Conservation (phyloP, 306 rosid genomes). For the Styphnolobium japonicum region DNA sequence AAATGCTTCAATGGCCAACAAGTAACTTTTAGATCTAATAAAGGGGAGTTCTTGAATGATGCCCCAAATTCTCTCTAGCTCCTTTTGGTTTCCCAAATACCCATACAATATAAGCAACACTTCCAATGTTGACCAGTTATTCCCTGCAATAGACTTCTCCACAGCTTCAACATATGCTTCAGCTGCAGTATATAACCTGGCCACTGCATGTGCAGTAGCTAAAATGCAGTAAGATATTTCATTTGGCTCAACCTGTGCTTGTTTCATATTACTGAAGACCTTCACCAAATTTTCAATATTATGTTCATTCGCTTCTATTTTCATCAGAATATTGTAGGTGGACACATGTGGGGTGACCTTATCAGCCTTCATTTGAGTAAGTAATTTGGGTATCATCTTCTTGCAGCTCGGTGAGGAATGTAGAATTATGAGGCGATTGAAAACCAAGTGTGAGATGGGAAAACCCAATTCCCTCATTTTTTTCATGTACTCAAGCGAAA, state of each 20-base stretch:
- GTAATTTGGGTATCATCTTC: slow-evolving; percentile 64
- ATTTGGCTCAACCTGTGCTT: slow-evolving; percentile 65
- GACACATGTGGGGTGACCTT: slow-evolving; percentile 79
- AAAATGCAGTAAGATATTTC: slow-evolving; percentile 85
- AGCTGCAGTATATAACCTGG: slow-evolving; percentile 64
- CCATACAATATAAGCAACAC: slow-evolving; percentile 74
- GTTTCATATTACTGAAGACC: slow-evolving; percentile 63
- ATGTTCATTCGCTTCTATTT: slow-evolving; percentile 84
- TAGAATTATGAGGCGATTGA: slow-evolving; percentile 79
- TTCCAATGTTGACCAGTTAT: slow-evolving; percentile 81
- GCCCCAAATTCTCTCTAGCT: slow-evolving; percentile 72
- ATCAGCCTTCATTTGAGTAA: slow-evolving; percentile 84
- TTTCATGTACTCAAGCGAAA: slow-evolving; percentile 85
- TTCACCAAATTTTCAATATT: slow-evolving; percentile 65
- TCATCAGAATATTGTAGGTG: slow-evolving; percentile 90
- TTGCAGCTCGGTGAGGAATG: slow-evolving; percentile 56
- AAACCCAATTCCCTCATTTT: slow-evolving; percentile 78
- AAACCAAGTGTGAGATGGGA: slow-evolving; percentile 81
- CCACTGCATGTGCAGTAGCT: slow-evolving; percentile 81
- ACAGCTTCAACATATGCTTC: slow-evolving; percentile 73
- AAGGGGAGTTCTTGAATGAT: slow-evolving; percentile 53
- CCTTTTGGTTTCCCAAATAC: slow-evolving; percentile 64
- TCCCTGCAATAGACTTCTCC: slow-evolving; percentile 69
- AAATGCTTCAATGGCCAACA: slow-evolving; percentile 85
- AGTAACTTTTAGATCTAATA: slow-evolving; percentile 75